Evolutionary conservation across 2,329 filamentous ascomycete species (phyloP).

Genomic region (Cytospora leucostoma): DNA sequence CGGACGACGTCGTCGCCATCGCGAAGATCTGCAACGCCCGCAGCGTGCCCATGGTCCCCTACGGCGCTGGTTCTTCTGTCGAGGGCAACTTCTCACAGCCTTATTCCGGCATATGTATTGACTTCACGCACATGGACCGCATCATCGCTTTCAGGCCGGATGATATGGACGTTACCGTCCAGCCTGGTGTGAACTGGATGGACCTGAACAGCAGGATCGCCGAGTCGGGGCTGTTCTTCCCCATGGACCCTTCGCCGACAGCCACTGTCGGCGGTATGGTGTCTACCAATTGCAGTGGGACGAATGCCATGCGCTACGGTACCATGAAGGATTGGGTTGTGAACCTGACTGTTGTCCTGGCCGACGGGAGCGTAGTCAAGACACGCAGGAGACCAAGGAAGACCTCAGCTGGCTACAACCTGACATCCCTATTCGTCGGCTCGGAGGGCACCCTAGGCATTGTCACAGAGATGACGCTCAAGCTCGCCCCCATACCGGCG

Average conservation of each 20-base stretch:
- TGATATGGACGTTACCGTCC: slow-evolving; percentile 72
- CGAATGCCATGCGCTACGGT: slow-evolving; percentile 65
- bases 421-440: slow-evolving; percentile 69
- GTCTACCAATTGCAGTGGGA: slow-evolving; percentile 66
- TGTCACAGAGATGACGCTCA: slow-evolving; percentile 70
- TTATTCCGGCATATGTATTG: slow-evolving; percentile 68
- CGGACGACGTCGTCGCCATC: slow-evolving; percentile 64
- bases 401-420: slow-evolving; percentile 70
- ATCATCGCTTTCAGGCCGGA: slow-evolving; percentile 65
- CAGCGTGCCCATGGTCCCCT: slow-evolving; percentile 71
- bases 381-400: slow-evolving; percentile 68
- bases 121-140: slow-evolving; percentile 68
- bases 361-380: slow-evolving; percentile 70
- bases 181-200: slow-evolving; percentile 70
- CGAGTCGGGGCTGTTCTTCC: slow-evolving; percentile 65
- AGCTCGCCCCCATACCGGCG: slow-evolving; percentile 64
- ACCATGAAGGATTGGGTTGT: slow-evolving; percentile 78
- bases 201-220: slow-evolving; percentile 66
- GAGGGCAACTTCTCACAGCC: slow-evolving; percentile 73
- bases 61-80: slow-evolving; percentile 71
- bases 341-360: slow-evolving; percentile 69
- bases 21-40: slow-evolving; percentile 63
- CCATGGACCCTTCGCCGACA: slow-evolving; percentile 67
- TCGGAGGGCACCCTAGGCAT: slow-evolving; percentile 72
- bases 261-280: slow-evolving; percentile 62